phyloP scores from a whole-genome alignment of 306 rosid species.

The Citrullus mucosospermus region DNA sequence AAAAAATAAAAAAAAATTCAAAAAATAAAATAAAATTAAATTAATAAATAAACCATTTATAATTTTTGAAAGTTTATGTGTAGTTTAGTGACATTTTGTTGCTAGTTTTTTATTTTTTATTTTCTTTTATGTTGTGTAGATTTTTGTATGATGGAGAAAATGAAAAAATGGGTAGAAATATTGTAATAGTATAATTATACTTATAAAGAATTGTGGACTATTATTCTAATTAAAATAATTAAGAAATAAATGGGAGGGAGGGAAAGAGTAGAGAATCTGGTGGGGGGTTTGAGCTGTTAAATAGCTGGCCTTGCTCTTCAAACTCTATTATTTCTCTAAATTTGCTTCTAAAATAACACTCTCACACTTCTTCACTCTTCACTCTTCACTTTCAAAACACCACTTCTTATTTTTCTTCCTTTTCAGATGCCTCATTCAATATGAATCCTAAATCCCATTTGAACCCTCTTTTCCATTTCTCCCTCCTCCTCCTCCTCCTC shows the following conservation, averaged over 20 bases:
- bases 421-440: conserved; percentile 58
- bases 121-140: no score
- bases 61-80: no score
- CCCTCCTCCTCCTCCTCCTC: background rate
- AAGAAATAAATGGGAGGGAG: background rate
- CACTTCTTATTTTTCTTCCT: conserved; percentile 4
- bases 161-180: no score
- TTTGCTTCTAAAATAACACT: background rate
- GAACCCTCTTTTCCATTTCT: background rate
- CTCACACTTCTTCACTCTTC: background rate
- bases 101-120: no score
- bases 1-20: no score
- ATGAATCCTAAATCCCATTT: conserved; percentile 22
- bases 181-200: no score
- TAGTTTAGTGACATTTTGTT: no score
- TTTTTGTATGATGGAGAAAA: no score
- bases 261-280: background rate
- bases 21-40: no score
- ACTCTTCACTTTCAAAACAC: background rate
- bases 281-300: background rate
- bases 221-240: no score
- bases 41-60: no score
- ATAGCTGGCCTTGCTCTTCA: background rate
- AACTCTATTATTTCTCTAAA: background rate
- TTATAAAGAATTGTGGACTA: no score